Conservation (phyloP, 441 rosid species). For the Cnidoscolus chayamansa region DNA sequence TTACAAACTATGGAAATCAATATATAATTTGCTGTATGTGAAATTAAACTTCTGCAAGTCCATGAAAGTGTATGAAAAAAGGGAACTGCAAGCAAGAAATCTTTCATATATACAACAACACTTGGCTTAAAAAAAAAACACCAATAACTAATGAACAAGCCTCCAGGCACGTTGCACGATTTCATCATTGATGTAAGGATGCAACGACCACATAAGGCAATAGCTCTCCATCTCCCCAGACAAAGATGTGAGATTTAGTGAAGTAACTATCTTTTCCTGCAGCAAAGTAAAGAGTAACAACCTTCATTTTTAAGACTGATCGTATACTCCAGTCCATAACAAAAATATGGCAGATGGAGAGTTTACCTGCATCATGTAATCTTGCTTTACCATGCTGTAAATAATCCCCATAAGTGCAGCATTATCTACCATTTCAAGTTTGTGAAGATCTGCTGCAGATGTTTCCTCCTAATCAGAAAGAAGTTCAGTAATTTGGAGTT, state of each 20-base stretch:
- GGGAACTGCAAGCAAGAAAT: neutral
- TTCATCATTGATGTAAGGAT: constrained; percentile 63
- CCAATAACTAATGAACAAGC: constrained; percentile 23
- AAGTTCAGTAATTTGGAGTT: neutral
- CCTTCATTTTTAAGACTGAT: neutral
- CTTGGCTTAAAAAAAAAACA: neutral
- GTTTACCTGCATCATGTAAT: constrained; percentile 73
- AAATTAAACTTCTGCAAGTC: neutral
- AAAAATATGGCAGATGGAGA: neutral
- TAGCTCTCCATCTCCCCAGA: constrained; percentile 63
- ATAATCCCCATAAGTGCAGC: constrained; percentile 52
- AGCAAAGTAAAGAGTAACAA: neutral
- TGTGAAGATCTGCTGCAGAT: constrained; percentile 23
- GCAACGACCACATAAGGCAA: constrained; percentile 77
- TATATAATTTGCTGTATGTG: neutral
- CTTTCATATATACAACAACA: neutral
- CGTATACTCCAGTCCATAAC: neutral
- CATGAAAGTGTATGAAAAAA: no score
- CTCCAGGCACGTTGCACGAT: constrained; percentile 61
- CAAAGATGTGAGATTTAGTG: constrained; percentile 55
- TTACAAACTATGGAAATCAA: neutral
- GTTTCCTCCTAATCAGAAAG: constrained; percentile 34
- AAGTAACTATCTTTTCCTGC: constrained; percentile 68
- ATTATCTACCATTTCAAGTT: constrained; percentile 41
- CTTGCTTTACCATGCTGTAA: constrained; percentile 70